Evolutionary conservation across 1,284 basidiomycete species (phyloP).

Genomic region (Wolfiporia cocos): DNA sequence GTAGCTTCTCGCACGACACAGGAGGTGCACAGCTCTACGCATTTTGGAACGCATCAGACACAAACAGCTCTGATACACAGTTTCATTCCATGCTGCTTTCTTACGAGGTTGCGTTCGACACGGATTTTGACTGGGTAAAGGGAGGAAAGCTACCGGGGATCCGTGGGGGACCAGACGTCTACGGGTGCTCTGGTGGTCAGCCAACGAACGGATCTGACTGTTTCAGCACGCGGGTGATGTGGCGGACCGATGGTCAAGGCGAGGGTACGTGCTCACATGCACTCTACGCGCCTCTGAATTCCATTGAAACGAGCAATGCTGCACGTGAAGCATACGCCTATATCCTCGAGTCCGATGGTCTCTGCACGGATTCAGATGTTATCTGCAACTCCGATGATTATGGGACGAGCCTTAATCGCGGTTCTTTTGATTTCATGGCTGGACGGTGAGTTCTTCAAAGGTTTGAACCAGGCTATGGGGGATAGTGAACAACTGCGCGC

Average conservation of each 20-base stretch:
- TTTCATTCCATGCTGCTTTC: constrained; percentile 62
- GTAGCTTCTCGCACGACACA: constrained; percentile 50
- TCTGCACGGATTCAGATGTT: constrained; percentile 21
- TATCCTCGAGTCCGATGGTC: constrained; percentile 18
- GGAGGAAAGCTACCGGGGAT: constrained; percentile 45
- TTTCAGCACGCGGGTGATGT: constrained; percentile 42
- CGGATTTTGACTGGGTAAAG: constrained; percentile 42
- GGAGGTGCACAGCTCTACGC: constrained; percentile 64
- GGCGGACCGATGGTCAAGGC: constrained; percentile 34
- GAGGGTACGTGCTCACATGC: constrained; percentile 29
- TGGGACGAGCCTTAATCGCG: constrained; percentile 36
- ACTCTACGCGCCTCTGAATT: not conserved
- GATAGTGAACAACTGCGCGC: not conserved
- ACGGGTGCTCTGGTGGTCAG: constrained; percentile 35
- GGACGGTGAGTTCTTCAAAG: constrained; percentile 44
- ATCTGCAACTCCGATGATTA: constrained; percentile 35
- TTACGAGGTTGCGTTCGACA: constrained; percentile 69
- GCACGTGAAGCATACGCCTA: constrained; percentile 30
- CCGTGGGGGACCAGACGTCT: constrained; percentile 33
- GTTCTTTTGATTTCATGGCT: constrained; percentile 31
- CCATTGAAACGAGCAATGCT: too few species aligned
- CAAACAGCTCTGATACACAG: constrained; percentile 26
- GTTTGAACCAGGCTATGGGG: not conserved
- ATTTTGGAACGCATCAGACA: constrained; percentile 48
- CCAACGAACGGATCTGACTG: constrained; percentile 35